Evolutionary conservation across 257 asterid species (phyloP), one percentile per base, ranked within the genome.

Genomic region (Mentha longifolia): DNA sequence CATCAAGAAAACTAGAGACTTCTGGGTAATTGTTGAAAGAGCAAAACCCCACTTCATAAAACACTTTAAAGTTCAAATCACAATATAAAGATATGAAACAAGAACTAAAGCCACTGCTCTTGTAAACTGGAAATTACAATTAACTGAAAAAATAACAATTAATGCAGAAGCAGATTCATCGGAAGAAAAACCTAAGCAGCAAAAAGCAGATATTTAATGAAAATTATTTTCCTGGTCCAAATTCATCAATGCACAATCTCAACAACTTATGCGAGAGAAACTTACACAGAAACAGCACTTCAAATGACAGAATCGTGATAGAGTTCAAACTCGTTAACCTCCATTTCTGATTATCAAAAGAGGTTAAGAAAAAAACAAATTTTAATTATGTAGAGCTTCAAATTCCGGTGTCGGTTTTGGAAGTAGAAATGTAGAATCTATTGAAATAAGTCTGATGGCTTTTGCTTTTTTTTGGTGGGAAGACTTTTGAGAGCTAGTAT

Each of bases 241-340:
- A 66, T 55, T 37, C 71, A 70, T 49, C 42, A 61, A 77, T 66
- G 2, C 57, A 50, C 37, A 61, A 33, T 31, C 63, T n/a, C 0
- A 52, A 64, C 47, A 4, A 30, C 54, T 15, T 65, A 68, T 19
- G 65, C 16, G 22, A 50, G 30, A 16, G 43, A 19, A 58, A 61
- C 82, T 79, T 47, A 79, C 89, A 56, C n/a, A 31, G 50, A 65
- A 67, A 63, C 31, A 13, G 59, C 67, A 60, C 43, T 64, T 79
- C 87, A 87, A 76, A 76, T 79, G 61, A 86, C 67, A 4, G 94
- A 91, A 77, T 84, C 79, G 82, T 81, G 88, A 52, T 76, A 84
- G 65, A 82, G 77, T 25, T 85, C 81, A 31, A 72, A 81, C 76
- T 89, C 94, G 69, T 86, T 82, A 16, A 81, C 85, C 82, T 88